Conservation (phyloP, 371 early-diverging fungal species). For the Zopfochytrium polystomum region DNA sequence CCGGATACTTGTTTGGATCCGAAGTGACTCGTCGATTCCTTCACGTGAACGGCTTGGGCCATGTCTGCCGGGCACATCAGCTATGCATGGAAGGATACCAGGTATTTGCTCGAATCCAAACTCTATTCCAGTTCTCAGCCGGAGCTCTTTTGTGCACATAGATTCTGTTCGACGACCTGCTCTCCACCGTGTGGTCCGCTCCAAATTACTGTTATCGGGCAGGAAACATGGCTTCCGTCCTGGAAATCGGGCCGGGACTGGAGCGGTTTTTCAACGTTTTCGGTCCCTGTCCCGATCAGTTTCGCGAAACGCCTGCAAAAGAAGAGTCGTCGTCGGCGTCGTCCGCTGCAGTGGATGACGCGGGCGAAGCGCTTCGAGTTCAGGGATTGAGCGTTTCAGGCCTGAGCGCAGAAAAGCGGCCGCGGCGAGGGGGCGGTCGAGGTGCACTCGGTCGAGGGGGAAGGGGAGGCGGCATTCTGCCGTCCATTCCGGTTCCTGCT, state of each 20-base stretch:
- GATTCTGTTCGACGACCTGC: conserved; percentile 88
- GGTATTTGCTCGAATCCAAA: conserved; percentile 71
- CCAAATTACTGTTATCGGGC: conserved; percentile 99
- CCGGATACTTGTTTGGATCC: conserved; percentile 90
- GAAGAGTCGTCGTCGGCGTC: conserved; percentile 1
- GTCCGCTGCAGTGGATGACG: background rate
- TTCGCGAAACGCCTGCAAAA: conserved; percentile 39
- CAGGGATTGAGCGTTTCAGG: background rate
- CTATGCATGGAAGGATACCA: conserved; percentile 98
- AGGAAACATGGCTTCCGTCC: conserved; percentile 88
- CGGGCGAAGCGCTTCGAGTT: background rate
- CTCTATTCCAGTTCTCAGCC: background rate
- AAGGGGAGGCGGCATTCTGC: background rate
- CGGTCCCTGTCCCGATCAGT: conserved; percentile 83
- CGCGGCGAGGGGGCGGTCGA: background rate
- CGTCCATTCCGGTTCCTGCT: background rate
- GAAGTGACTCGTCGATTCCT: conserved; percentile 86
- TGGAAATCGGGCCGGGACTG: conserved; percentile 81
- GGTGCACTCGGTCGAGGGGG: background rate
- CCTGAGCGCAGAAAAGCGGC: background rate
- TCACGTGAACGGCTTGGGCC: conserved; percentile 89
- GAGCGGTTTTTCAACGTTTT: conserved; percentile 86
- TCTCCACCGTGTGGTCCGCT: conserved; percentile 99
- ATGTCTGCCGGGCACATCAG: conserved; percentile 97
- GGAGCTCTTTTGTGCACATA: conserved; percentile 28